Percentiles rank a stretch among this genome's conserved stretches.
phyloP scores from a whole-genome alignment of 2,329 filamentous ascomycete genomes.

The Fusarium sulawesiense region DNA sequence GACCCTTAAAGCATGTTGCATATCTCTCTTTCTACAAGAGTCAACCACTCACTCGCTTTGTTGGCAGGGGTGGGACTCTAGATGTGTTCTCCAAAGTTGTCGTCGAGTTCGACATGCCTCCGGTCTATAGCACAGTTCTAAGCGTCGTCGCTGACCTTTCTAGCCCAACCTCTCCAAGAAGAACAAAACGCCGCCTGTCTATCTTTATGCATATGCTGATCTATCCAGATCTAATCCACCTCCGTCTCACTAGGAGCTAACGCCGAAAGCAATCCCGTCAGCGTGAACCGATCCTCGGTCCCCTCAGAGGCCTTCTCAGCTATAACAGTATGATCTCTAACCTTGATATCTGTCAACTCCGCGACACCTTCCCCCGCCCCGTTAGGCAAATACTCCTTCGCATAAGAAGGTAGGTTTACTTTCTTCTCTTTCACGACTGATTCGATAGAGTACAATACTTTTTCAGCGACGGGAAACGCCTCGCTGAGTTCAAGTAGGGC shows the following conservation, averaged over 20 bases:
- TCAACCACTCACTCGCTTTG: neutral
- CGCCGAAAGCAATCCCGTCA: slow-evolving; percentile 20
- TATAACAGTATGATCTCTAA: slow-evolving; percentile 27
- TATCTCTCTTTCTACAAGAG: neutral
- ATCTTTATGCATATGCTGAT: neutral
- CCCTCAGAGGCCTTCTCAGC: slow-evolving; percentile 3
- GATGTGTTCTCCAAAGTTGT: neutral
- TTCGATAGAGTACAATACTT: slow-evolving; percentile 24
- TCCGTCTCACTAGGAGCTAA: neutral
- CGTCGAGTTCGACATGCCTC: neutral
- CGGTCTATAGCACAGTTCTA: neutral
- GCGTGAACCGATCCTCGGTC: neutral
- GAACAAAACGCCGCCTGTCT: neutral
- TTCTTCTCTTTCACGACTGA: slow-evolving; percentile 9
- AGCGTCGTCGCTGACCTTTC: neutral
- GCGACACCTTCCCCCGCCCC: neutral
- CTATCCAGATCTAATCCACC: neutral
- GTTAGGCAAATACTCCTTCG: slow-evolving; percentile 15
- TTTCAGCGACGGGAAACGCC: slow-evolving; percentile 19
- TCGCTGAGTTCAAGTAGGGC: slow-evolving; percentile 23
- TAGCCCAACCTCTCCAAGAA: neutral
- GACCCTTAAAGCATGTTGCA: neutral
- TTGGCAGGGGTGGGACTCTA: neutral
- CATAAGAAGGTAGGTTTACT: slow-evolving; percentile 15
- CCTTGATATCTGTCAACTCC: slow-evolving; percentile 15